Evolutionary conservation across 805 yeast species (phyloP), one percentile per base, ranked within the genome.

Genomic region (Cephaloascus albidus): DNA sequence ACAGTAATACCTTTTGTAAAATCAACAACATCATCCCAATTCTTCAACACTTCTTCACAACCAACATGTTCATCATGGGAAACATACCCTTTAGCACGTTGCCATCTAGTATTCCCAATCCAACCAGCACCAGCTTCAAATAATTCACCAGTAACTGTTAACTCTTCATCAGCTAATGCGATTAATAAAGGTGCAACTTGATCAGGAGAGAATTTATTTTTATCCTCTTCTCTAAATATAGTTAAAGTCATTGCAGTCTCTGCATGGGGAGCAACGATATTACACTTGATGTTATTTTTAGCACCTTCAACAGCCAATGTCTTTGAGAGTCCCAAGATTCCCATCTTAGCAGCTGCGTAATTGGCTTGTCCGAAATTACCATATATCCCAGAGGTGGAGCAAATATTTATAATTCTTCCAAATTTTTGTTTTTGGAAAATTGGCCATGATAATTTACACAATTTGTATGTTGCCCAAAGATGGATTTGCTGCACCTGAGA

Each of bases 351-450:
- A 26, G 97, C 79, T 17, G 96, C 81, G 61, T 90, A 90, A 68
- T 90, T 90, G 33, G 96, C 86, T 66, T 90, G 98, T 38, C 98
- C 98, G 65, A 90, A 90, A 68, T 84, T 87, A 47, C 98, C 98
- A 61, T 90, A 90, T 50, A 90, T 88, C 48, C 97, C 98, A 2
- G 97, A 88, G 8, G 97, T 90, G 16, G 96, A 88, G 18, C 97
- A 75, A 35, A 95, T 85, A 63, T 90, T 90, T 49, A 90, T 75
- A 41, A 90, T 81, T 46, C 78, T 73, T 50, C 97, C 97, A 40
- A 74, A 72, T 49, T 80, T 77, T 62, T 89, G 87, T 57, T 85
- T 75, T 40, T 72, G 48, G 59, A 90, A 85, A 47, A 83, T 66
- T 30, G 96, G 97, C 97, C 97, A 90, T 8, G 90, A 96, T 39